These are phyloP conservation scores for Botrytis galanthina DNA, from an alignment of 2,329 filamentous ascomycete species.

Conservation along the genomic window DNA sequence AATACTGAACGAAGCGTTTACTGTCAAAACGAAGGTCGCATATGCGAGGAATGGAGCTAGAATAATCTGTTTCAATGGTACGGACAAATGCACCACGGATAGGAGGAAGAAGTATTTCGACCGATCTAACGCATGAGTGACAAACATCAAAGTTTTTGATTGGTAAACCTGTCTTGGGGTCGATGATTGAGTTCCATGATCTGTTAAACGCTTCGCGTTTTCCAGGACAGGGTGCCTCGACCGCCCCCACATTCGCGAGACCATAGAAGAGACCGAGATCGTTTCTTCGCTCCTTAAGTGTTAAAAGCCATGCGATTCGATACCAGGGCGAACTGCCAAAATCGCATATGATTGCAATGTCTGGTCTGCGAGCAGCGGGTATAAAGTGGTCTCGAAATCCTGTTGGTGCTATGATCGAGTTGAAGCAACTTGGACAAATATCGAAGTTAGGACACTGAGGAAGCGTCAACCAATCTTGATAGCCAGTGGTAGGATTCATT, in stretches of 20 bases:
- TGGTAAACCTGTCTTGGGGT: conserved; percentile 61
- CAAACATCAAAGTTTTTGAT: conserved; percentile 75
- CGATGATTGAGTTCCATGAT: conserved; percentile 73
- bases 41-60: conserved; percentile 50
- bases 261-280: conserved; percentile 68
- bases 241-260: conserved; percentile 61
- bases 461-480: conserved; percentile 79
- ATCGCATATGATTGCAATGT: conserved; percentile 66
- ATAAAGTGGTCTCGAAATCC: conserved; percentile 67
- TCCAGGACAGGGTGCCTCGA: conserved; percentile 57
- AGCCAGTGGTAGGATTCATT: conserved; percentile 57
- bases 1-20: conserved; percentile 57
- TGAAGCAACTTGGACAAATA: conserved; percentile 80
- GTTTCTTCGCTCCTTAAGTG: conserved; percentile 63
- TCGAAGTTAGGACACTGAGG: conserved; percentile 68
- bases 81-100: conserved; percentile 64
- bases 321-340: conserved; percentile 79
- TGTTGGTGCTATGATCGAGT: conserved; percentile 64
- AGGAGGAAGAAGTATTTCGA: conserved; percentile 72
- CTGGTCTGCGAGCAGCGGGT: conserved; percentile 55
- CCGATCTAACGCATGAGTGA: conserved; percentile 66
- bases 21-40: conserved; percentile 68
- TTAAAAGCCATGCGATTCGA: conserved; percentile 79
- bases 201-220: conserved; percentile 51
- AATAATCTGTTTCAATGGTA: conserved; percentile 33